phyloP scores from a whole-genome alignment of 257 asterid species.

The Leonotis leonurus region DNA sequence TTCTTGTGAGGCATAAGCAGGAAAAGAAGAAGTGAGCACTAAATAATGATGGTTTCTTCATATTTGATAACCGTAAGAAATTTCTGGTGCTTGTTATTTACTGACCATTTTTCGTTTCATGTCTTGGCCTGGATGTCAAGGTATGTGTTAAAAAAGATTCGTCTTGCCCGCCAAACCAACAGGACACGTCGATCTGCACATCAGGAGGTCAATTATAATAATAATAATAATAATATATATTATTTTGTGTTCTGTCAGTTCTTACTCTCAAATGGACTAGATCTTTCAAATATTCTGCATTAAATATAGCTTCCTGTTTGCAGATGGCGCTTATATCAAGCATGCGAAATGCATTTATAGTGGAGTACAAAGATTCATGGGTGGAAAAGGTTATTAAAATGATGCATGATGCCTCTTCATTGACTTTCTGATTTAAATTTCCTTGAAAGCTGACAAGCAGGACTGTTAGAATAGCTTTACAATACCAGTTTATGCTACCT shows the following conservation, averaged over 20 bases:
- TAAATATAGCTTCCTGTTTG: conserved; percentile 9
- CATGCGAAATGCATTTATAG: conserved; percentile 76
- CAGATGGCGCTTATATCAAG: conserved; percentile 87
- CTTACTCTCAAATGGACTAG: no score
- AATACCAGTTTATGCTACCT: neutral
- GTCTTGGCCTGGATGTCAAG: conserved; percentile 27
- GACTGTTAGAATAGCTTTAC: neutral
- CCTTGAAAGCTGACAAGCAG: neutral
- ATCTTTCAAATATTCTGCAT: neutral
- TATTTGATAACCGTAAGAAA: neutral
- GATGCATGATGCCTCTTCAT: conserved; percentile 8
- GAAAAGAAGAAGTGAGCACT: conserved; percentile 76
- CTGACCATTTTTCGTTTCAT: conserved; percentile 14
- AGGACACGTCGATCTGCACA: conserved; percentile 95
- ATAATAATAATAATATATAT: neutral
- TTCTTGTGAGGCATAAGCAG: conserved; percentile 73
- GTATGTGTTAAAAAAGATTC: conserved; percentile 86
- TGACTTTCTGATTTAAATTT: neutral
- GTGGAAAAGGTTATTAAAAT: conserved; percentile 70
- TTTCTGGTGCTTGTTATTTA: neutral
- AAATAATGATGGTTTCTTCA: neutral
- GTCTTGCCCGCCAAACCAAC: conserved; percentile 92
- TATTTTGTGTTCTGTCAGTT: no score
- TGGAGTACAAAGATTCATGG: conserved; percentile 97
- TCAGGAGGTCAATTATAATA: conserved; percentile 61